Base-by-base conservation (phyloP, 1,139 yeast species). In the Geotrichum europaeum region DNA sequence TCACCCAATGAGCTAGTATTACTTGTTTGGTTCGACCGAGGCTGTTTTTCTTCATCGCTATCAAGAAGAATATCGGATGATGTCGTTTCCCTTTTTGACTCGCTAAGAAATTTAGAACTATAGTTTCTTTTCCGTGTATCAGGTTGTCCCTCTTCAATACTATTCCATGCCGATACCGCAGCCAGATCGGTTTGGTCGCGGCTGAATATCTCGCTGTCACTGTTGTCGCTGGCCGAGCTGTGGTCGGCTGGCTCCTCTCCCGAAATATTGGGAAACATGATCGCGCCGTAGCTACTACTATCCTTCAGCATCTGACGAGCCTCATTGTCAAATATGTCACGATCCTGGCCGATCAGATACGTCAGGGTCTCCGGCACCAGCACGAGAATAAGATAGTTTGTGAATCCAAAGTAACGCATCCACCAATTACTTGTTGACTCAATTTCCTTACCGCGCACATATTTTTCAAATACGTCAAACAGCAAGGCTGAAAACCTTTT, bases 381-480 rank as follows among this genome's bases (percentile, higher is more conserved):
- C 40, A 58, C 57, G 18, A 50, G 47, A 30, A 52, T 20, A 28
- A 58, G 20, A 43, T 58, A 58, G 58, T 53, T 53, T 20, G 50
- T n/a, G 18, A 53, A 58, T n/a, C 60, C 60, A 24, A 58, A 30
- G 25, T 58, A 58, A 12, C 32, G 13, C 20, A 58, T 15, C 60
- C 60, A 58, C 60, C 60, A 58, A 10, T 20, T 51, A 2, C 4
- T 25, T 13, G 20, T 43, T 25, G 18, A 24, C 20, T n/a, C 43
- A 36, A 36, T 36, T 36, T 36, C 43, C 18, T 13, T 36, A 4
- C 43, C 43, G 10, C 43, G 43, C 43, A 36, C 43, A 36, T 36
- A 36, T 18, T 36, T n/a, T 36, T 36, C 43, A 36, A 36, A 36
- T 10, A 36, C 43, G 12, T 36, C 43, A 36, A 36, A 36, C 6